A percentile compares a stretch with the other conserved stretches of the same genome.
Conservation (phyloP, 768 basidiomycete species). For the Termitomyces sp. region DNA sequence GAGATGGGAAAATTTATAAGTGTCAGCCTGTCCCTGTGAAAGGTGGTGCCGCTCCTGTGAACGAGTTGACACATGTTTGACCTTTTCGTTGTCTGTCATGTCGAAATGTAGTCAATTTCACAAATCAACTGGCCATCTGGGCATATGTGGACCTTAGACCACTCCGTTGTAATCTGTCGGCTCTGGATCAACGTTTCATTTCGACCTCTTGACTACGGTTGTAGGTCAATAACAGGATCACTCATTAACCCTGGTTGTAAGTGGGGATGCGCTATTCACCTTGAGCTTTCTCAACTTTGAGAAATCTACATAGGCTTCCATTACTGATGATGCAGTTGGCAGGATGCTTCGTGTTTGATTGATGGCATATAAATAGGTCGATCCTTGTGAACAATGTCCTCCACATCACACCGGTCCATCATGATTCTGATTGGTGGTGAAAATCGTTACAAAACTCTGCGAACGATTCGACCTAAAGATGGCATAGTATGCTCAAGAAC, state of each 20-base stretch:
- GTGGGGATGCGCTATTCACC: not conserved
- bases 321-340: not conserved
- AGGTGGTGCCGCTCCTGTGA: no score
- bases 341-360: not conserved
- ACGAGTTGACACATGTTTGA: no score
- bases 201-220: not conserved
- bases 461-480: not conserved
- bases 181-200: not conserved
- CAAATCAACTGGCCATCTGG: no score
- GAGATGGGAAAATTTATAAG: no score
- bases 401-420: not conserved
- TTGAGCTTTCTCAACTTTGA: not conserved
- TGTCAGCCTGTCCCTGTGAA: no score
- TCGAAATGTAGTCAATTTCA: no score
- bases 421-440: not conserved
- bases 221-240: not conserved
- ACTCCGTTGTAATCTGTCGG: no score
- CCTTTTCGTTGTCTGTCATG: no score
- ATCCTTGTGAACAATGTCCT: not conserved
- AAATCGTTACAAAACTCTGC: not conserved
- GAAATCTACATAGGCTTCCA: not conserved
- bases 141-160: no score
- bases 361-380: not conserved
- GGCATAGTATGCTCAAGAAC: not conserved
- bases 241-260: not conserved